These are phyloP conservation scores for Boletellus ananiceps DNA, from an alignment of 768 basidiomycete species.

Conservation along the genomic window DNA sequence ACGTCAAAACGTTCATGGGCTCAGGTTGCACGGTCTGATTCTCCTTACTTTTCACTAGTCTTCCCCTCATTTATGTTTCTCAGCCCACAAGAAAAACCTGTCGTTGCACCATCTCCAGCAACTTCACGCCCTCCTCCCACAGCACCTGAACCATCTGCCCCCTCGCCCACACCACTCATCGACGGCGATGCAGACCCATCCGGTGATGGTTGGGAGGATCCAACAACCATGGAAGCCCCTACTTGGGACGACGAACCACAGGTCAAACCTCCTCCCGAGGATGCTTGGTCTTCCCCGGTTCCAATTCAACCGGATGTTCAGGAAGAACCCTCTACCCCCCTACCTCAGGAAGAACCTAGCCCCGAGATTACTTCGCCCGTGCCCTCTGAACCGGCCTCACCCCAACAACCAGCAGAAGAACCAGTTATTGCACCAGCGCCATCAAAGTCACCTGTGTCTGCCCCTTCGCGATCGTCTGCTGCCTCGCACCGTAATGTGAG, in stretches of 20 bases:
- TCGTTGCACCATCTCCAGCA: conserved; percentile 34
- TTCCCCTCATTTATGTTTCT: conserved; percentile 3
- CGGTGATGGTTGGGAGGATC: conserved; percentile 61
- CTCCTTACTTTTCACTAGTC: not conserved
- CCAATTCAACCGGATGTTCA: conserved; percentile 22
- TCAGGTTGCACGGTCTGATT: conserved; percentile 60
- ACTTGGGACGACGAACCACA: conserved; percentile 70
- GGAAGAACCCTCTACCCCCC: conserved; percentile 14
- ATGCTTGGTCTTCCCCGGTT: conserved; percentile 32
- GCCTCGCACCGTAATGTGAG: conserved; percentile 52
- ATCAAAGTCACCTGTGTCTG: conserved; percentile 40
- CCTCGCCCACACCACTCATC: conserved; percentile 27
- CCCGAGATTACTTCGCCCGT: conserved; percentile 16
- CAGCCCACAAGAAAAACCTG: conserved; percentile 65
- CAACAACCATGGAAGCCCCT: conserved; percentile 62
- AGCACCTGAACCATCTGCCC: conserved; percentile 20
- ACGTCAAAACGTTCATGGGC: conserved; percentile 84
- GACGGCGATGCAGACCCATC: conserved; percentile 34
- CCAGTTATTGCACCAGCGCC: conserved; percentile 32
- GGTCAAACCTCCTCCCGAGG: conserved; percentile 30
- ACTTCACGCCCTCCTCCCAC: conserved; percentile 17
- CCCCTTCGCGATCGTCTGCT: conserved; percentile 49
- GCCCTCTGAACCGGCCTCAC: conserved; percentile 15
- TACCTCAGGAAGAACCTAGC: conserved; percentile 34
- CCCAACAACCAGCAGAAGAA: conserved; percentile 20